Percentiles rank a stretch among this genome's conserved stretches.
Evolutionary conservation across 1,139 yeast species (phyloP).

Genomic region (Blastobotrys proliferans): DNA sequence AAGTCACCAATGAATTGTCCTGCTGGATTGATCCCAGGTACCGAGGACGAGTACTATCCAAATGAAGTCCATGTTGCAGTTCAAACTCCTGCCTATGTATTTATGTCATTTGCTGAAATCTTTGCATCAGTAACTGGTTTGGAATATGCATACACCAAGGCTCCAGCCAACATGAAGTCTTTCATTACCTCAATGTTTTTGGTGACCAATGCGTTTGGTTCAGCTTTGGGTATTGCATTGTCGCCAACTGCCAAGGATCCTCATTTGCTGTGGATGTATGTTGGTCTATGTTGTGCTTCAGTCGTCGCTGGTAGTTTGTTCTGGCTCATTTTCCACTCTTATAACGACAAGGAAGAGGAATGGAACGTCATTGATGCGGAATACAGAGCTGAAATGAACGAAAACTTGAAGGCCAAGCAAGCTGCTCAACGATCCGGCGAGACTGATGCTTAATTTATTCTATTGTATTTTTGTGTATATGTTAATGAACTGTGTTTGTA

Average conservation of each 20-base stretch:
- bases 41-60: constrained; percentile 32
- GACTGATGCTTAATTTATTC: background rate
- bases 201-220: constrained; percentile 61
- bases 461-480: background rate
- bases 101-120: constrained; percentile 61
- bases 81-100: constrained; percentile 40
- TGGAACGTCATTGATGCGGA: constrained; percentile 53
- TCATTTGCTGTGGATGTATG: constrained; percentile 62
- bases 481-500: background rate
- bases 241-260: constrained; percentile 65
- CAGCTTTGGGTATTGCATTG: constrained; percentile 70
- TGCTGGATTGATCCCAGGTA: constrained; percentile 28
- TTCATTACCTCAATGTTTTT: constrained; percentile 61
- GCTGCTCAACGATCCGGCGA: constrained; percentile 1
- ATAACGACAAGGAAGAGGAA: constrained; percentile 57
- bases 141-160: constrained; percentile 68
- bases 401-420: constrained; percentile 21
- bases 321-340: constrained; percentile 57
- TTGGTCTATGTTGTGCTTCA: constrained; percentile 58
- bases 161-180: constrained; percentile 62
- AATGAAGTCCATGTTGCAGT: constrained; percentile 57
- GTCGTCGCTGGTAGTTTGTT: constrained; percentile 57
- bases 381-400: constrained; percentile 30
- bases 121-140: constrained; percentile 64
- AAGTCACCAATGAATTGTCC: constrained; percentile 47